These are phyloP conservation scores for Clonostachys chloroleuca DNA, from an alignment of 2,329 filamentous ascomycete genomes.

Conservation along the genomic window DNA sequence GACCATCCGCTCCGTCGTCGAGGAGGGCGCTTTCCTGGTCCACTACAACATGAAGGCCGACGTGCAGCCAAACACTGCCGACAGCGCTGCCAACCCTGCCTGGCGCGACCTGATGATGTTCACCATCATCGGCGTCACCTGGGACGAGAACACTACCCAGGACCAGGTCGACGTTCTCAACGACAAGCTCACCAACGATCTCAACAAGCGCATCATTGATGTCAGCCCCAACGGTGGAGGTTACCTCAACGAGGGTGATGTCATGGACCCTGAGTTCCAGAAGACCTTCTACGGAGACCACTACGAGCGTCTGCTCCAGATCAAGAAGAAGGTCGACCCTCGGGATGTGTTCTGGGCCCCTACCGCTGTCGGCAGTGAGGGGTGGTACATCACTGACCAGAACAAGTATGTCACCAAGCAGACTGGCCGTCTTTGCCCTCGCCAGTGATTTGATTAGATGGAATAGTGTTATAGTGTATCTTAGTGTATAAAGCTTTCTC, in stretches of 20 bases:
- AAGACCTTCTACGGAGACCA: slow-evolving; percentile 19
- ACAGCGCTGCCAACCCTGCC: slow-evolving; percentile 34
- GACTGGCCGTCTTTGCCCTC: slow-evolving; percentile 7
- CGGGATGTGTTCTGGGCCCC: slow-evolving; percentile 17
- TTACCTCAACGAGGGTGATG: slow-evolving; percentile 23
- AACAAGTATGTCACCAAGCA: slow-evolving; percentile 8
- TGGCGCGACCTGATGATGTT: slow-evolving; percentile 36
- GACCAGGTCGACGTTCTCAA: slow-evolving; percentile 11
- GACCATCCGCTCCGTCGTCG: slow-evolving; percentile 10
- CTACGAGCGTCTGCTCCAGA: slow-evolving; percentile 14
- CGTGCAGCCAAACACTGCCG: slow-evolving; percentile 9
- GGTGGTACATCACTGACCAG: slow-evolving; percentile 8
- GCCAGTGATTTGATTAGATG: background rate
- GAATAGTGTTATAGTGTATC: no score
- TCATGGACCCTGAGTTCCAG: slow-evolving; percentile 20
- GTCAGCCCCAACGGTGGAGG: slow-evolving; percentile 14
- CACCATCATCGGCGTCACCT: slow-evolving; percentile 16
- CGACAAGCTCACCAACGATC: slow-evolving; percentile 19
- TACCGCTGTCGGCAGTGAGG: slow-evolving; percentile 19
- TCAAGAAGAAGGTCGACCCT: slow-evolving; percentile 24
- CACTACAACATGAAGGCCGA: slow-evolving; percentile 15
- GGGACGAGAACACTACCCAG: slow-evolving; percentile 8
- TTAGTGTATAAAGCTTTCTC: no score
- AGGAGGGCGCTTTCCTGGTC: slow-evolving; percentile 14
- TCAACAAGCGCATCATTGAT: slow-evolving; percentile 19